Conservation (phyloP, 148 eudicot genomes). For the Arctostaphylos glauca region DNA sequence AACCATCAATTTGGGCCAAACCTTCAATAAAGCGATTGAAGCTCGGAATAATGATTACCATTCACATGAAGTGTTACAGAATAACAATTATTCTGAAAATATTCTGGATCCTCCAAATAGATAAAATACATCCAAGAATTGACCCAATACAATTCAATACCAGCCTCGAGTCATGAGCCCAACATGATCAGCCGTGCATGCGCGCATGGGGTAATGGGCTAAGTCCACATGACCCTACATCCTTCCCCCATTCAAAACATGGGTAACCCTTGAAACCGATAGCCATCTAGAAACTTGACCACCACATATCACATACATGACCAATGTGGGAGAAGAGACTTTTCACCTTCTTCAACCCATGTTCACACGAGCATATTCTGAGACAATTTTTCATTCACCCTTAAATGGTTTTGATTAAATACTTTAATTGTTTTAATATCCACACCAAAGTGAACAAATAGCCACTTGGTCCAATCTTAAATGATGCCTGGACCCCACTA, state of each 20-base stretch:
- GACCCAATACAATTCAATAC: no score
- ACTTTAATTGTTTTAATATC: background rate
- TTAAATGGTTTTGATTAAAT: background rate
- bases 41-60: no score
- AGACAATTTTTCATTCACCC: background rate
- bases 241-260: background rate
- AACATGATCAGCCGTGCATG: no score
- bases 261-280: background rate
- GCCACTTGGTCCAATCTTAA: background rate
- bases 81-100: no score
- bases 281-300: background rate
- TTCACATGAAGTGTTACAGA: no score
- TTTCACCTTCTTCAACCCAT: background rate
- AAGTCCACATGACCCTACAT: background rate
- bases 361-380: background rate
- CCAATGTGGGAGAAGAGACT: background rate
- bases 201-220: background rate
- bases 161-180: no score
- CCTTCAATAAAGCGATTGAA: no score
- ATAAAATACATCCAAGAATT: no score
- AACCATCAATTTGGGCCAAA: no score
- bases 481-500: background rate
- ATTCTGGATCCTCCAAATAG: no score
- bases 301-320: background rate
- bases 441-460: background rate